Evolutionary conservation across 2,329 filamentous ascomycete species (phyloP).

Genomic region (Ophiostoma himal-ulmi): DNA sequence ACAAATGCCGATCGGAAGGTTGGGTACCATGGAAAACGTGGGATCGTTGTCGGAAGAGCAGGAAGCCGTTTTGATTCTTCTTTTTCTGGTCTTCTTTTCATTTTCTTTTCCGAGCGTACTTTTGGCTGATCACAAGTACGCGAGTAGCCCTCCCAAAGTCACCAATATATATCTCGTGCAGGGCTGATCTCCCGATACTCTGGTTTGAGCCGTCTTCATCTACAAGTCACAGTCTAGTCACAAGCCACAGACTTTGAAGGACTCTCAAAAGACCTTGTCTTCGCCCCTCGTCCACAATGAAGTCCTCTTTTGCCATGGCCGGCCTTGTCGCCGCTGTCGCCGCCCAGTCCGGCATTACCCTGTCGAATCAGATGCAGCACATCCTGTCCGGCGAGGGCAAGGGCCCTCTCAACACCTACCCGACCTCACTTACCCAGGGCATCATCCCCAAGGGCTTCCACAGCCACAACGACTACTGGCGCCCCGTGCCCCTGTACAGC

Average conservation of each 20-base stretch:
- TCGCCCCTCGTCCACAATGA: not conserved
- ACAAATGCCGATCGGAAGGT: not conserved
- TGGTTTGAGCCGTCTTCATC: not conserved
- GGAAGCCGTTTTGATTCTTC: not conserved
- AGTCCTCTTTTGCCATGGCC: not conserved
- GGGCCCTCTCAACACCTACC: constrained; percentile 8
- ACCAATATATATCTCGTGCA: not conserved
- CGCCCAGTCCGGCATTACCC: constrained; percentile 5
- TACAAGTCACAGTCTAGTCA: not conserved
- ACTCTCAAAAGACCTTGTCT: not conserved
- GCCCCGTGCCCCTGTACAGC: constrained; percentile 13
- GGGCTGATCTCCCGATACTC: constrained; percentile 2
- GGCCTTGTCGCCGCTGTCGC: constrained; percentile 7
- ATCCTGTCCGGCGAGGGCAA: constrained; percentile 5
- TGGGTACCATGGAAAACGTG: not conserved
- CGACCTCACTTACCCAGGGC: constrained; percentile 14
- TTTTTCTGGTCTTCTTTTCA: not conserved
- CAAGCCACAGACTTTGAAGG: not conserved
- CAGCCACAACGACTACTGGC: constrained; percentile 17
- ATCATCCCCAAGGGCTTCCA: constrained; percentile 13
- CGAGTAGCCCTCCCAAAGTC: too few species aligned
- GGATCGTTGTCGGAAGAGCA: not conserved
- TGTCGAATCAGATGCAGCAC: constrained; percentile 10
- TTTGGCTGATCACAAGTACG: not conserved
- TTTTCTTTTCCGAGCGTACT: not conserved